These are phyloP conservation scores for Colletotrichum lupini DNA, from an alignment of 2,329 filamentous ascomycete species.

Conservation along the genomic window DNA sequence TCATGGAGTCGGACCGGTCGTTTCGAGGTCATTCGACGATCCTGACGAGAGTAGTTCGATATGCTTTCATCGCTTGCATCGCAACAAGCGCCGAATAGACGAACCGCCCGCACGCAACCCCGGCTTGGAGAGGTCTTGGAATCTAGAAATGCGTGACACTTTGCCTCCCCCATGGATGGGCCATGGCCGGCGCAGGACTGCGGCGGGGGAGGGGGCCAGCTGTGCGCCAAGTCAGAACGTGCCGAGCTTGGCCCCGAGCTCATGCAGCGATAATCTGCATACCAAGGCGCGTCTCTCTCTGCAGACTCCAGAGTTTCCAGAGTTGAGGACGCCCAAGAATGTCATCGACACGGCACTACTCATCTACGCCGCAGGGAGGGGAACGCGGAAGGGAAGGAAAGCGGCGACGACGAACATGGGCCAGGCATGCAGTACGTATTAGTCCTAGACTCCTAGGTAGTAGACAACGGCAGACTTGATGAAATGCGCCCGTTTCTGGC, in stretches of 20 bases:
- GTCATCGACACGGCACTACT: not conserved
- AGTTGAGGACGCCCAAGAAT: not conserved
- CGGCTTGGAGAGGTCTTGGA: not conserved
- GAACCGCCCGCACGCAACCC: not conserved
- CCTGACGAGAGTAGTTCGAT: not conserved
- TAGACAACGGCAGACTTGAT: not conserved
- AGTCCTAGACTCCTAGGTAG: too few relatives aligned
- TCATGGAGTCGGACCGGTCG: not conserved
- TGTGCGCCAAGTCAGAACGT: conserved; percentile 29
- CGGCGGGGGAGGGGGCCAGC: conserved; percentile 19
- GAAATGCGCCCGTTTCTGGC: conserved; percentile 1
- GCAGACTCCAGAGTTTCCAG: not conserved
- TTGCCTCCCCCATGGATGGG: not conserved
- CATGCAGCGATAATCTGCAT: conserved; percentile 30
- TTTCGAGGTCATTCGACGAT: conserved; percentile 4
- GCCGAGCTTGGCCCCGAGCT: conserved; percentile 35
- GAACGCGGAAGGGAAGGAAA: not conserved
- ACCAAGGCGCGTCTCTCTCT: not conserved
- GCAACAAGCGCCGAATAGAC: not conserved
- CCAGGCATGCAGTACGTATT: conserved; percentile 1
- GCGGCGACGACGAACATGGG: not conserved
- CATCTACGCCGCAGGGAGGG: not conserved
- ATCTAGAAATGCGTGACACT: not conserved
- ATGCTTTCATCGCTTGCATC: not conserved
- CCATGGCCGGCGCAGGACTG: conserved; percentile 7